phyloP scores from a whole-genome alignment of 2,329 filamentous ascomycete species.

The Epichloe sibirici region DNA sequence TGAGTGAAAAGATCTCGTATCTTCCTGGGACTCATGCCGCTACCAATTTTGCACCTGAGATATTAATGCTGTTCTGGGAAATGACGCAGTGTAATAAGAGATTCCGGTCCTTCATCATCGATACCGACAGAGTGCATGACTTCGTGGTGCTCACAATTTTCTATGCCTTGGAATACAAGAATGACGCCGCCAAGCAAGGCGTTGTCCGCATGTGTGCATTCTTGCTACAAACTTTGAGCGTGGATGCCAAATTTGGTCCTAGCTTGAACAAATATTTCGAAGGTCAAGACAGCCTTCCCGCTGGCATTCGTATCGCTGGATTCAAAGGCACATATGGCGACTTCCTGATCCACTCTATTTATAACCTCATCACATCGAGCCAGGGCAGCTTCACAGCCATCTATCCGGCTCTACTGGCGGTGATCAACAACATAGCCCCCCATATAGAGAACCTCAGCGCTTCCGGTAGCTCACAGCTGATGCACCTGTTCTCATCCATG shows the following conservation, averaged over 20 bases:
- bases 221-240: conserved; percentile 84
- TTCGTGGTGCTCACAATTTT: conserved; percentile 85
- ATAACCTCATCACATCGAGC: conserved; percentile 79
- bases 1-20: conserved; percentile 80
- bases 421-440: conserved; percentile 86
- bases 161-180: conserved; percentile 82
- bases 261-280: conserved; percentile 84
- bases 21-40: conserved; percentile 72
- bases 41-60: conserved; percentile 82
- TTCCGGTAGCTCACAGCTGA: conserved; percentile 64
- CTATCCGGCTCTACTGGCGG: conserved; percentile 81
- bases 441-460: conserved; percentile 68
- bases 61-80: conserved; percentile 97
- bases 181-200: conserved; percentile 78
- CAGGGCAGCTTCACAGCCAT: conserved; percentile 84
- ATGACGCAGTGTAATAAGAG: conserved; percentile 93
- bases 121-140: conserved; percentile 85
- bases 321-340: conserved; percentile 90
- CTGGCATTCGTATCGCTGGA: conserved; percentile 65
- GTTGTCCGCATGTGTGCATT: conserved; percentile 97
- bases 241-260: conserved; percentile 79
- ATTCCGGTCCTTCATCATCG: conserved; percentile 92
- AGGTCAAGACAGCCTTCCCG: conserved; percentile 75
- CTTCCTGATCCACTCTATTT: conserved; percentile 90
- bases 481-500: conserved; percentile 86